Evolutionary conservation across 257 asterid species (phyloP), one percentile per base, ranked within the genome.

Genomic region (Dorcoceras hygrometricum): DNA sequence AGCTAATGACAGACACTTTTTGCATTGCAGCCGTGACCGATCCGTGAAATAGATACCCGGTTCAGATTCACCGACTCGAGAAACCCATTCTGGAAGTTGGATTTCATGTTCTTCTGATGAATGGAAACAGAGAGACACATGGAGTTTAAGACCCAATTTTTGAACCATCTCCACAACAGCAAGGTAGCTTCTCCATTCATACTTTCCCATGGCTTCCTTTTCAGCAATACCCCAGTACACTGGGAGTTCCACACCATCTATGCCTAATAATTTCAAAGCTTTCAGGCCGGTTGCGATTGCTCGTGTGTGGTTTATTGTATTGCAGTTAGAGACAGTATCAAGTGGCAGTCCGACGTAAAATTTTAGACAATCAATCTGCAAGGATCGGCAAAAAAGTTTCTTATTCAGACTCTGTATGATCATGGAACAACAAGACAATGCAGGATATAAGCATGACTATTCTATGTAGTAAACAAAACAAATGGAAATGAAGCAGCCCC

Each of bases 171-270:
- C 91, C 48, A 81, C 86, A 8, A 87, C 57, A 24, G 83, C 84
- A 9, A 87, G 82, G 71, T 87, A 89, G 62, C 96, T 82, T 4
- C 76, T 70, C 98, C 98, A 92, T 43, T 92, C 67, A 55, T 89
- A 92, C 46, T 79, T 77, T 26, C 94, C 97, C 78, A 63, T 73
- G 39, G 80, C 77, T 36, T 87, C 90, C 20, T 75, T 89, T 80
- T 89, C 98, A 6, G 75, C 97, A 53, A 90, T 62, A 6, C 97
- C 98, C 98, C 98, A 89, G 96, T 96, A 92, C n/a, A 92, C 31
- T 0, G 97, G 96, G 50, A 92, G 93, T 81, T 89, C 96, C 5
- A 89, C 96, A 27, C 98, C 97, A 5, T 86, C 93, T 5, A 92
- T 87, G 1, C 98, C 98, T 57, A 87, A 64, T 57, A 89, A 66